These are phyloP conservation scores for Malassezia sp. DNA, from an alignment of 1,284 basidiomycete species.

Conservation along the genomic window DNA sequence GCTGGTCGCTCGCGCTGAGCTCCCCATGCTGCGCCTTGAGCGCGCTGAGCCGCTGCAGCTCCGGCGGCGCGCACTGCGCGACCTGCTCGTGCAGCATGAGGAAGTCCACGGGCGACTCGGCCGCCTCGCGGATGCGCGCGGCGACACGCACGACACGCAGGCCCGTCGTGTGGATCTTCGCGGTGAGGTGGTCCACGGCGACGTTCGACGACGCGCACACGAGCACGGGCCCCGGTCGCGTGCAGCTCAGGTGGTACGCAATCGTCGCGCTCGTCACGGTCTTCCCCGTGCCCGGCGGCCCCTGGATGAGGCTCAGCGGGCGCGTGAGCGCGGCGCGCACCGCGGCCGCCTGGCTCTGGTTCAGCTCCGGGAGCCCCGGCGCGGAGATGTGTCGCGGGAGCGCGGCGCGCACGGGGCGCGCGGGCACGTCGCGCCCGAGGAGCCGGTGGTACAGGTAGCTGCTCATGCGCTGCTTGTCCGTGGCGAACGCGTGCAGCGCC, in stretches of 20 bases:
- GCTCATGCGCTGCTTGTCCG: slow-evolving; percentile 97
- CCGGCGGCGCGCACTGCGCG: slow-evolving; percentile 71
- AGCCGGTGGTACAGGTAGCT: slow-evolving; percentile 98
- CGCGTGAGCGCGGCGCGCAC: slow-evolving; percentile 97
- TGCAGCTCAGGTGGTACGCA: slow-evolving; percentile 95
- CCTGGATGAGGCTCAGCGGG: slow-evolving; percentile 86
- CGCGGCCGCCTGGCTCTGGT: slow-evolving; percentile 97
- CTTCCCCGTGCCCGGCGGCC: slow-evolving; percentile 96
- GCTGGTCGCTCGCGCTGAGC: slow-evolving; percentile 85
- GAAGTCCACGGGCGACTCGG: slow-evolving; percentile 85
- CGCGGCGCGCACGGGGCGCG: slow-evolving; percentile 59
- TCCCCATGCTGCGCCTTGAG: slow-evolving; percentile 96
- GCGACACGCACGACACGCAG: slow-evolving; percentile 94
- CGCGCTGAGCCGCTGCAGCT: slow-evolving; percentile 67
- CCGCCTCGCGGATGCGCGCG: slow-evolving; percentile 91
- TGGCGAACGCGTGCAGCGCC: slow-evolving; percentile 98
- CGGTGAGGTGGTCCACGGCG: slow-evolving; percentile 95
- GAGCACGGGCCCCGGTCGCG: slow-evolving; percentile 97
- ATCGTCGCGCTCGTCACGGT: slow-evolving; percentile 99
- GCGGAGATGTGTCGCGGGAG: slow-evolving; percentile 92
- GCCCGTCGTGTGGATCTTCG: slow-evolving; percentile 94
- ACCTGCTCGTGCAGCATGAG: slow-evolving; percentile 95
- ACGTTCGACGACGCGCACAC: slow-evolving; percentile 99
- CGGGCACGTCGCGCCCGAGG: slow-evolving; percentile 86
- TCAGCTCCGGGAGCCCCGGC: slow-evolving; percentile 91